Conservation (phyloP, 345 rosid species). For the Hibiscus tridactylites region DNA sequence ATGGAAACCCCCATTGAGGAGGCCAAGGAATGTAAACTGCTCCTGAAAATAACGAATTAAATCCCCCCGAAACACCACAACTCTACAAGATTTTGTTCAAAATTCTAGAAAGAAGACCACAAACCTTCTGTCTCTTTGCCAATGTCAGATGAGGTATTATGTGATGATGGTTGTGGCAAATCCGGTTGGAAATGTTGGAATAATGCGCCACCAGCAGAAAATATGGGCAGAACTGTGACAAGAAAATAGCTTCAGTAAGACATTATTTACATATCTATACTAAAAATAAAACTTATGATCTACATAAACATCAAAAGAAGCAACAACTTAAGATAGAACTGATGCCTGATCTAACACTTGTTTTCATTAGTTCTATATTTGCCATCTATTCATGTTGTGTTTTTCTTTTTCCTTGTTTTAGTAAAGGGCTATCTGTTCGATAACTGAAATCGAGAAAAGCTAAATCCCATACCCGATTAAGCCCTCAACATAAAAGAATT, state of each 20-base stretch:
- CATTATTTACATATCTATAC: neutral
- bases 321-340: neutral
- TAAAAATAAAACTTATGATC: neutral
- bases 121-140: constrained; percentile 13
- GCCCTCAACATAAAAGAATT: constrained; percentile 17
- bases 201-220: constrained; percentile 5
- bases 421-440: neutral
- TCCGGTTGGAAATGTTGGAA: neutral
- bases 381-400: neutral
- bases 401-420: neutral
- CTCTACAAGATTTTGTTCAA: constrained; percentile 13
- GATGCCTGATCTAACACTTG: neutral
- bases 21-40: neutral
- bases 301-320: neutral
- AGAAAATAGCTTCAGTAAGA: neutral
- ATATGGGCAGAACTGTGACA: constrained; percentile 7
- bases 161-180: neutral
- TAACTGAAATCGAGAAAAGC: neutral
- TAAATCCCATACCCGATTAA: constrained; percentile 16
- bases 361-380: neutral
- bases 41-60: neutral
- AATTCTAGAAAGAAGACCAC: constrained; percentile 12
- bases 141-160: neutral
- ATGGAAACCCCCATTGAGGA: too few relatives aligned
- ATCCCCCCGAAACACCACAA: neutral